Conservation (phyloP, 148 eudicot species). For the Cornus florida region DNA sequence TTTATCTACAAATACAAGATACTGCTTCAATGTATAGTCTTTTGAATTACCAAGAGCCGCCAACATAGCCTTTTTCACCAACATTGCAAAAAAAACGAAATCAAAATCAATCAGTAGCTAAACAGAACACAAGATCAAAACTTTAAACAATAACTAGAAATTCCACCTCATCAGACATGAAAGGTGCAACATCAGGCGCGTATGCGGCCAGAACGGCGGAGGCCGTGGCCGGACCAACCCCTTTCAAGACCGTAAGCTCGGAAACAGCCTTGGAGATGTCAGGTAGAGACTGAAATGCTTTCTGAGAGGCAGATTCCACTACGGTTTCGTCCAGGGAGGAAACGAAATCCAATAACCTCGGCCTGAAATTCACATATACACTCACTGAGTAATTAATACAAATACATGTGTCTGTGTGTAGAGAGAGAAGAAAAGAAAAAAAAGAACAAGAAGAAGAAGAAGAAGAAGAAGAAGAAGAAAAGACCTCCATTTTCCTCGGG, state of each 20-base stretch:
- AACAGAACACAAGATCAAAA: background rate
- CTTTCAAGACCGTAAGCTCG: slow-evolving; percentile 74
- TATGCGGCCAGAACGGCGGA: slow-evolving; percentile 84
- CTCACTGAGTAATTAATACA: background rate
- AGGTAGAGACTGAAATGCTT: slow-evolving; percentile 65
- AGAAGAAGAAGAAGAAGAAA: too few species aligned
- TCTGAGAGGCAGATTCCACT: slow-evolving; percentile 66
- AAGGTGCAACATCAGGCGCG: slow-evolving; percentile 74
- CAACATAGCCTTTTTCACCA: slow-evolving; percentile 63
- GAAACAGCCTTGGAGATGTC: slow-evolving; percentile 62
- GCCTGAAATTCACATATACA: slow-evolving; percentile 36
- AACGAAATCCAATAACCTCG: slow-evolving; percentile 65
- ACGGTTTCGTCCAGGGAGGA: slow-evolving; percentile 61
- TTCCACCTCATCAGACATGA: slow-evolving; percentile 91
- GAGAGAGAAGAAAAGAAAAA: background rate
- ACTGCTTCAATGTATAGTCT: slow-evolving; percentile 79
- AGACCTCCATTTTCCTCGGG: slow-evolving; percentile 82
- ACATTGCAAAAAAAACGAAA: background rate
- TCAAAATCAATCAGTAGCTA: background rate
- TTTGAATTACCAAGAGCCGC: slow-evolving; percentile 70
- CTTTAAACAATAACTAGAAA: background rate
- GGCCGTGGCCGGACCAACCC: slow-evolving; percentile 96
- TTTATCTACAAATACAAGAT: slow-evolving; percentile 59
- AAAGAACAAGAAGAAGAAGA: too few species aligned
- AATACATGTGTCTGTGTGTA: background rate